Evolutionary conservation across 129 eudicot species (phyloP).

Genomic region (Ambrosia trifida): DNA sequence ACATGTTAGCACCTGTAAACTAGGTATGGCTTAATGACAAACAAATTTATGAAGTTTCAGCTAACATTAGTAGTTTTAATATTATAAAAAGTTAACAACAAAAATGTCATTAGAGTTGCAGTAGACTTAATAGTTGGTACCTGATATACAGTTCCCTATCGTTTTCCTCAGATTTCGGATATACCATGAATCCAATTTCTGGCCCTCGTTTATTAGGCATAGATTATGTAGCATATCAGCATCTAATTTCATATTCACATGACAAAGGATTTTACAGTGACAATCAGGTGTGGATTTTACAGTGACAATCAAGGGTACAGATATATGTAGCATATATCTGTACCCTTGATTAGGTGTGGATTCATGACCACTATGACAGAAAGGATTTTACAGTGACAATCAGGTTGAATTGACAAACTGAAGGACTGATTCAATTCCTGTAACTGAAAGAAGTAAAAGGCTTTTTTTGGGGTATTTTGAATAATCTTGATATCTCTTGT

Average conservation of each 20-base stretch:
- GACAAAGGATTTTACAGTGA: too few species aligned
- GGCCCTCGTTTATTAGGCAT: not conserved
- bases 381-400: conserved; percentile 11
- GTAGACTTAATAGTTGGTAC: conserved; percentile 8
- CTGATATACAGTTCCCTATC: conserved; percentile 20
- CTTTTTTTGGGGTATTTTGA: too few species aligned
- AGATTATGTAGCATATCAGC: conserved; percentile 23
- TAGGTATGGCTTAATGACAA: conserved; percentile 13
- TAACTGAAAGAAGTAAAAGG: too few species aligned
- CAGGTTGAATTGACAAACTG: conserved; percentile 7
- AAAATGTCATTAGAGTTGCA: too few species aligned
- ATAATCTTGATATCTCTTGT: too few species aligned
- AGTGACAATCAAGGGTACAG: too few species aligned
- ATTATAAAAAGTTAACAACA: too few species aligned
- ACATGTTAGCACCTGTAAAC: conserved; percentile 17
- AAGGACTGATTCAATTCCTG: too few species aligned
- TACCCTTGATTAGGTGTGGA: not conserved
- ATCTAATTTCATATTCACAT: conserved; percentile 19
- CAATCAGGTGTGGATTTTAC: too few species aligned
- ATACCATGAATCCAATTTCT: conserved; percentile 21
- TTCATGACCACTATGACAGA: conserved; percentile 1
- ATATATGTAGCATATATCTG: too few species aligned
- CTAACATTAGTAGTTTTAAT: too few species aligned
- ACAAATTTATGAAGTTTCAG: not conserved
- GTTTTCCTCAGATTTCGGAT: conserved; percentile 4